Base-by-base conservation (phyloP, 306 rosid genomes). In the Argentina anserina region DNA sequence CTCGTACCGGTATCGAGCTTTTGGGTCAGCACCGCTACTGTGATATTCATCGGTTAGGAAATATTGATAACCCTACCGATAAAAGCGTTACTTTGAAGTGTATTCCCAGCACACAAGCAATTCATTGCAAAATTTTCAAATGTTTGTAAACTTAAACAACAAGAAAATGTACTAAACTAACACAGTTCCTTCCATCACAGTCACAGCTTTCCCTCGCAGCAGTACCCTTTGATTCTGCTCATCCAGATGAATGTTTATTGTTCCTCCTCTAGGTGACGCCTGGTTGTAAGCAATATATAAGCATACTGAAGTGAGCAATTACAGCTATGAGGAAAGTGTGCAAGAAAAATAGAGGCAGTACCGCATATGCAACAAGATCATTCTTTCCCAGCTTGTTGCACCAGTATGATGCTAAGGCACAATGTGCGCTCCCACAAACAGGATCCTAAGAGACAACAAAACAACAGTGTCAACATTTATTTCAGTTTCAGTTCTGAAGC, bases 221-320 rank as follows among this genome's bases (percentile, higher is more conserved):
- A 83, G 55, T 46, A 91, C 93, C 53, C 90, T 89, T 46, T 87
- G 87, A n/a, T 78, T 83, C 72, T 83, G 80, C 61, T 87, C 86
- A 42, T 91, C 87, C 37, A 78, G n/a, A 81, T 83, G 91, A 73
- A 86, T 43, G 59, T 72, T 78, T 18, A 91, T 42, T 78, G 70
- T 75, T 76, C 96, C 97, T 9, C 97, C 86, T 77, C 91, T 87
- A 0, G 85, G 71, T 47, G 93, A 89, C 70, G 97, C 96, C 96
- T 91, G 65, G 31, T 21, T 77, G 18, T 62, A 70, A 75, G 26
- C 41, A 73, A 10, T 11, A 15, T 13, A 42, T 18, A 18, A 25
- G 31, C 40, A 18, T 4, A 41, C 7, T 58, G 17, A 56, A 29
- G 20, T 12, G 43, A 68, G 5, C 42, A 29, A 31, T 15, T 17